A percentile compares a stretch with the other conserved stretches of the same genome.
Evolutionary conservation across 2,329 filamentous ascomycete genomes (phyloP).

Genomic region (Sporothrix protearum): DNA sequence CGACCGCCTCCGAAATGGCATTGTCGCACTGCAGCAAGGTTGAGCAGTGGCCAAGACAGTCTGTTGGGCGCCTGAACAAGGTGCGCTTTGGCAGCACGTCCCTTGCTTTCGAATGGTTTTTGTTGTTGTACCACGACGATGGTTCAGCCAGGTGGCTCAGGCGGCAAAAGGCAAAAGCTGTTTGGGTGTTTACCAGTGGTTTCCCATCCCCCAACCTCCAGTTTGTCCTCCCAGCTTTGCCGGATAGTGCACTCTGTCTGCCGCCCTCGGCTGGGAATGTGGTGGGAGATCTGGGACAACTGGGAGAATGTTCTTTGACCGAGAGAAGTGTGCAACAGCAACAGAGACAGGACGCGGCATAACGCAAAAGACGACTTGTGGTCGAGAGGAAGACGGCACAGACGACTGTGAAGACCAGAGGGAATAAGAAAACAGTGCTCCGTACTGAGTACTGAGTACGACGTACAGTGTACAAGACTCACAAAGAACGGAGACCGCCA

Average conservation of each 20-base stretch:
- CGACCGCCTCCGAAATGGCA: background rate
- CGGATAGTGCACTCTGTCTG: background rate
- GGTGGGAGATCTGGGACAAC: too few species aligned
- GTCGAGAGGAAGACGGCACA: background rate
- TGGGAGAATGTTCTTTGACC: background rate
- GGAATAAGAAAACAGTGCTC: background rate
- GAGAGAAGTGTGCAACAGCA: background rate
- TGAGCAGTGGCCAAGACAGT: background rate
- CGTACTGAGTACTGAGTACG: too few species aligned
- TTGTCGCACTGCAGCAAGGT: constrained; percentile 2
- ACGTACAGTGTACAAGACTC: too few species aligned
- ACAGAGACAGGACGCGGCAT: background rate
- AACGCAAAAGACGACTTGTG: background rate
- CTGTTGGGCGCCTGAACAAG: background rate
- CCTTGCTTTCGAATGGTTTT: background rate
- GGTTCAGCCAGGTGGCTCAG: background rate
- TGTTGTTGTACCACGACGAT: background rate
- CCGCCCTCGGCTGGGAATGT: background rate
- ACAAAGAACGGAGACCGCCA: background rate
- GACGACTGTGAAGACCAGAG: background rate
- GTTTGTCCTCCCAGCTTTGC: background rate
- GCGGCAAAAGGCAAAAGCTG: background rate
- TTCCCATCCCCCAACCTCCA: background rate
- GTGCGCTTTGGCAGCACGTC: constrained; percentile 6
- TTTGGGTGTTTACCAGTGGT: too few species aligned